Evolutionary conservation across 208 protist genomes (phyloP), one percentile per base, ranked within the genome.

Genomic region (Leishmania aethiopica): DNA sequence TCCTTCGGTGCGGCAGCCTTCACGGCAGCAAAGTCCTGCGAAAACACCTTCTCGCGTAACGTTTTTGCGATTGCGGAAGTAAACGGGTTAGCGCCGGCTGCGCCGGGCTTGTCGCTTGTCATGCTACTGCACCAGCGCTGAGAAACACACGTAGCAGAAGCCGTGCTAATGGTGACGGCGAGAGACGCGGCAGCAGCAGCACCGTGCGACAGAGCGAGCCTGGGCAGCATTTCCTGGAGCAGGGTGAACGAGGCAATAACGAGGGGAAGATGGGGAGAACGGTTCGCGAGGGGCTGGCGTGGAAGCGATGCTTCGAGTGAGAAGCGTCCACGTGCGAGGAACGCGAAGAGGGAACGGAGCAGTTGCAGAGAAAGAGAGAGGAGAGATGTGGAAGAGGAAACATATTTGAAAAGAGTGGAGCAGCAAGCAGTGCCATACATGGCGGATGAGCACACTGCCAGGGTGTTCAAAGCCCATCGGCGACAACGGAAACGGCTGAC

Each of bases 1-100:
- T 91, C 83, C 79, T 91, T 89, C 40, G 64, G 81, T 19, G 83
- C 77, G 47, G 83, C 60, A 1, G 77, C 75, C n/a, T 84, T 80
- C 78, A 83, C 78, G 37, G 71, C 47, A 10, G 70, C 49, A 25
- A 82, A 89, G 60, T 86, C 79, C 35, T 45, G 77, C 15, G 75
- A 40, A 70, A 84, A 89, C 37, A 89, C 79, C 37, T 82, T 80
- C 35, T 89, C 77, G 17, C 86, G 86, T 13, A 89, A 78, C 11
- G 77, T 78, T 37, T 78, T 75, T 35, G 82, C 86, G 5, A 89
- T 69, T 35, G 77, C 66, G 25, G 81, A 86, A 22, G 82, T 40
- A 47, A 84, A 89, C 3, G 80, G 77, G 55, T 79, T 79, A 1
- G 80, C 11, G 25, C 8, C 60, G 17, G 75, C 45, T n/a, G 59